These are phyloP conservation scores for Boletales sp. DNA, from an alignment of 768 basidiomycete genomes.

Conservation along the genomic window DNA sequence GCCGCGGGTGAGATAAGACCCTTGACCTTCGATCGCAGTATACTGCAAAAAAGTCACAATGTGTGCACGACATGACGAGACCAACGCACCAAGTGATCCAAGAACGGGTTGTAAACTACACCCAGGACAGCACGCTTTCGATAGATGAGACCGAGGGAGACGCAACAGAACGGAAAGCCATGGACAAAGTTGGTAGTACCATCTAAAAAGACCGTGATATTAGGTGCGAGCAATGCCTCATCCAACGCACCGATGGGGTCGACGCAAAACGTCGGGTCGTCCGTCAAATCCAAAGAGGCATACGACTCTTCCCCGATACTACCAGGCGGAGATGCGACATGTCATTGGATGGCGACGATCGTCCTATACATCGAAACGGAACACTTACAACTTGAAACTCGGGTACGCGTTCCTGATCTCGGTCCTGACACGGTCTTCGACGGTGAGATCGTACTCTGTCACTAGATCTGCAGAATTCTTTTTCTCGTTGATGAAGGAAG, in stretches of 20 bases:
- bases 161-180: slow-evolving; percentile 82
- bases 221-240: not conserved
- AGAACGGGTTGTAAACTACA: slow-evolving; percentile 90
- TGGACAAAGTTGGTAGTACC: slow-evolving; percentile 88
- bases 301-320: slow-evolving; percentile 96
- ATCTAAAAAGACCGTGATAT: slow-evolving; percentile 39
- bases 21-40: slow-evolving; percentile 71
- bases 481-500: slow-evolving; percentile 68
- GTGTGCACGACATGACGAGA: not conserved
- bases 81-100: slow-evolving; percentile 61
- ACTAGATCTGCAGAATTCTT: slow-evolving; percentile 93
- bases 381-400: slow-evolving; percentile 72
- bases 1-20: slow-evolving; percentile 65
- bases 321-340: not conserved
- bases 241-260: slow-evolving; percentile 79
- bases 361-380: not conserved
- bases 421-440: slow-evolving; percentile 78
- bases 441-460: slow-evolving; percentile 88
- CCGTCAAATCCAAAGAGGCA: slow-evolving; percentile 71
- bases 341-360: not conserved
- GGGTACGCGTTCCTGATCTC: slow-evolving; percentile 67
- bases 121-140: slow-evolving; percentile 76
- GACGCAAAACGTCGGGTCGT: slow-evolving; percentile 92
- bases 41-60: slow-evolving; percentile 43
- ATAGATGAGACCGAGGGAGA: slow-evolving; percentile 87